These are phyloP conservation scores for Coemansia sp. DNA, from an alignment of 192 early-diverging fungal genomes.

Conservation along the genomic window DNA sequence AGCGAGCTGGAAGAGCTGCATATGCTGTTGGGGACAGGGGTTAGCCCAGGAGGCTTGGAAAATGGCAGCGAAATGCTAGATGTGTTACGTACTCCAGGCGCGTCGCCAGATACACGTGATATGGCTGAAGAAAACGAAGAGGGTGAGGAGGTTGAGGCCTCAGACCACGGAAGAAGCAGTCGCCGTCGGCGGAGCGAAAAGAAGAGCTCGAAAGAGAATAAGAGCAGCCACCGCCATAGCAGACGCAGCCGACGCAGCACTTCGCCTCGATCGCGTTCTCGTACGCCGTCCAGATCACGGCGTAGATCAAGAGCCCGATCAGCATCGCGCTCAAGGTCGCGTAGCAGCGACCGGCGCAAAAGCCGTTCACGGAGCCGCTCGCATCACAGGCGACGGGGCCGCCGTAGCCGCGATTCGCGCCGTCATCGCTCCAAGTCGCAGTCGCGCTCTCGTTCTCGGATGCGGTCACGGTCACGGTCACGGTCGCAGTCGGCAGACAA, in stretches of 20 bases:
- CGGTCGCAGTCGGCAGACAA: constrained; percentile 31
- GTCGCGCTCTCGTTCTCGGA: constrained; percentile 11
- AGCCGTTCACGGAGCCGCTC: constrained; percentile 16
- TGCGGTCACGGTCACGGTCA: constrained; percentile 15
- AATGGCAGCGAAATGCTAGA: constrained; percentile 4
- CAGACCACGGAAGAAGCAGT: constrained; percentile 13
- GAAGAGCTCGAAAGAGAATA: constrained; percentile 17
- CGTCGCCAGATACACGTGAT: constrained; percentile 29
- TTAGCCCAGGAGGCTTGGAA: background rate
- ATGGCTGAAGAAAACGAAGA: constrained; percentile 16
- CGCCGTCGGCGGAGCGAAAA: constrained; percentile 21
- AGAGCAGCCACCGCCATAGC: constrained; percentile 16
- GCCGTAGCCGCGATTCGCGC: constrained; percentile 14
- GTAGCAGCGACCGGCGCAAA: constrained; percentile 15
- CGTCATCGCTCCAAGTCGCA: constrained; percentile 14
- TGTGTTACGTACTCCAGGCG: constrained; percentile 45
- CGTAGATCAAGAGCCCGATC: constrained; percentile 19
- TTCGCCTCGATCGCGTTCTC: constrained; percentile 27
- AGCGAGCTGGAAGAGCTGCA: constrained; percentile 56
- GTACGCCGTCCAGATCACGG: constrained; percentile 16
- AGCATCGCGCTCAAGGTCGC: constrained; percentile 23
- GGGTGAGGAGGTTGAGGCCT: constrained; percentile 26
- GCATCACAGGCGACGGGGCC: constrained; percentile 13
- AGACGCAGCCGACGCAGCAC: constrained; percentile 27
- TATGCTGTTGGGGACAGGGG: constrained; percentile 47